Evolutionary conservation across 306 rosid genomes (phyloP), one percentile per base, ranked within the genome.

Genomic region (Mucuna pruriens): DNA sequence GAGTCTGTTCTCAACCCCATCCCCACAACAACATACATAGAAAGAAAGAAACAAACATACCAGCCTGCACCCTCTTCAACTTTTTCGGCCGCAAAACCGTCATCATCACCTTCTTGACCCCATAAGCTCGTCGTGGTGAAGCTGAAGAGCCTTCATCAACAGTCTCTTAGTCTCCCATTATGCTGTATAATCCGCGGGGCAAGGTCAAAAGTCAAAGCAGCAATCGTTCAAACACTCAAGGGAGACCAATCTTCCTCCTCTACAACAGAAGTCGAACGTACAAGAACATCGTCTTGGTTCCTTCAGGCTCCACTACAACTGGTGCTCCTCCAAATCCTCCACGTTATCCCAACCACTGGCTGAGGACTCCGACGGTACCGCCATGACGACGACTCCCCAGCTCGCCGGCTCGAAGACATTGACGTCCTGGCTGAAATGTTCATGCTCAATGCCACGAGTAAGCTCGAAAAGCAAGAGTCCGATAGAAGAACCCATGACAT

Each of bases 391-490:
- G 90, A 86, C 3, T 75, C n/a, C 88, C 0, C 84, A 88, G 85
- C 98, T 96, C 1, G 90, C 89, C 0, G 99, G 99, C 91, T 96
- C 11, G 99, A 96, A 83, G 77, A 46, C 5, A 89, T 93, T 23
- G 97, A 96, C 62, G 73, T 48, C 86, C 17, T 79, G 2, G 99
- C 99, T 0, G 99, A 96, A 58, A 66, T 75, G 94, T 96, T 93
- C 87, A 96, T 15, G 97, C 91, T 0, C 87, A 33, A 64, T 92
- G 89, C 54, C 99, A 96, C 12, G 97, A 90, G 73, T 62, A 84
- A 29, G 76, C 57, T 96, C 92, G 99, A 96, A 84, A 93, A 90
- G 86, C 93, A 90, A 31, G 99, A 96, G n/a, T 96, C 99, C 0
- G 86, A 85, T 46, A 85, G 97, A 82, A 92, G 75, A 79, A 87